A percentile compares a stretch with the other conserved stretches of the same genome.
Evolutionary conservation across 805 yeast genomes (phyloP).

Genomic region (Blastobotrys muscicola): DNA sequence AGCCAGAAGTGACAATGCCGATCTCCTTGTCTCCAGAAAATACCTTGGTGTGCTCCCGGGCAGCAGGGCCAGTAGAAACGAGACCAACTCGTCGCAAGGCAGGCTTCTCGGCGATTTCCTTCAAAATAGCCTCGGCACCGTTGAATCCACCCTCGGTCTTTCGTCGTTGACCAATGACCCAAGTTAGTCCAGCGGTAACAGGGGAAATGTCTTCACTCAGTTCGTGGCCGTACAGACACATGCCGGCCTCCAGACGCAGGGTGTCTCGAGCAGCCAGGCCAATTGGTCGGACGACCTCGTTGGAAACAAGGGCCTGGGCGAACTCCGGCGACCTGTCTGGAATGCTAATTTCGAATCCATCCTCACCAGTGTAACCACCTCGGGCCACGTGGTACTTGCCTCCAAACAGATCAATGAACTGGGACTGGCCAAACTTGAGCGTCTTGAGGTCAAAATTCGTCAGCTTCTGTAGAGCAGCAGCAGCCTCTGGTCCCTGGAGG

Average conservation of each 20-base stretch:
- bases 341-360: constrained; percentile 88
- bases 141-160: constrained; percentile 53
- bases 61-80: constrained; percentile 77
- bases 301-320: constrained; percentile 47
- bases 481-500: constrained; percentile 85
- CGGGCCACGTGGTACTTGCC: constrained; percentile 68
- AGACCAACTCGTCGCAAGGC: constrained; percentile 63
- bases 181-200: constrained; percentile 76
- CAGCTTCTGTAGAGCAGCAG: constrained; percentile 52
- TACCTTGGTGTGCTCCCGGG: constrained; percentile 69
- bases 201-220: constrained; percentile 73
- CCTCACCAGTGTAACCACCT: constrained; percentile 98
- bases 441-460: constrained; percentile 48
- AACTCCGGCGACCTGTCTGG: constrained; percentile 50
- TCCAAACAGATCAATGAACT: constrained; percentile 35
- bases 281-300: constrained; percentile 60
- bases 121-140: constrained; percentile 61
- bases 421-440: constrained; percentile 67
- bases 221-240: constrained; percentile 96
- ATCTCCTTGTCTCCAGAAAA: constrained; percentile 44
- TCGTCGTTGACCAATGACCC: constrained; percentile 82
- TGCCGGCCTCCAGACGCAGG: constrained; percentile 90
- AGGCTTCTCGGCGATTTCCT: constrained; percentile 60
- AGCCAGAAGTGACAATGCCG: constrained; percentile 54
- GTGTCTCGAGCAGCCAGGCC: constrained; percentile 99